Evolutionary conservation across 805 yeast species (phyloP), one percentile per base, ranked within the genome.

Genomic region (Schwanniomyces occidentalis): DNA sequence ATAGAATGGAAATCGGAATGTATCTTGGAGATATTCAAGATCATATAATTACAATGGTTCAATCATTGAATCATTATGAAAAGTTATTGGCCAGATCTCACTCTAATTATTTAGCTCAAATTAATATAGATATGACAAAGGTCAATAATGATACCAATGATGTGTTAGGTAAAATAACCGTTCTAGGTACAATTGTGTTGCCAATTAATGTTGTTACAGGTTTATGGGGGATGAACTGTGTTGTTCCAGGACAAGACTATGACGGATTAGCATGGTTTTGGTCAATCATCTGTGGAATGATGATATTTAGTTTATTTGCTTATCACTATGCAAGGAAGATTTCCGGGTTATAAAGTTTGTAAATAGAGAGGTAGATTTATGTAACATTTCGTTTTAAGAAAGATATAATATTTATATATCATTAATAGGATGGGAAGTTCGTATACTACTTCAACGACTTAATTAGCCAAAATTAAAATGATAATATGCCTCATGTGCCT

Each of bases 81-180:
- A 93, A 93, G 63, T 69, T 93, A 28, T 71, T 93, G 36, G 95
- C 97, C 2, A 73, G 99, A 39, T 84, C 93, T n/a, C 99, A 93
- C 61, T 85, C 96, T 7, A 93, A 93, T 60, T 93, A 93, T 57
- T 71, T 91, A 51, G 99, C 99, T 2, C 98, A 91, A 56, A 85
- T 93, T 54, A 93, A 93, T 56, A 91, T 93, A 44, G 98, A 93
- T 57, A 93, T 91, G 98, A 93, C 97, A 7, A 82, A 82, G 56
- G 96, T 90, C 9, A 93, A 90, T 63, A 93, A 93, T 52, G 97
- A 91, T 50, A 91, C 95, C 78, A 93, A 93, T 58, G 98, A 93
- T 56, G 95, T 90, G 2, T 73, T 91, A 52, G 95, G 97, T 8
- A 88, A 90, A 56, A 87, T 91, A 37, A 87, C 98, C 3, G 82